A percentile compares a stretch with the other conserved stretches of the same genome.
phyloP scores from a whole-genome alignment of 148 eudicot species.

The Vaccinium vitisidaea region DNA sequence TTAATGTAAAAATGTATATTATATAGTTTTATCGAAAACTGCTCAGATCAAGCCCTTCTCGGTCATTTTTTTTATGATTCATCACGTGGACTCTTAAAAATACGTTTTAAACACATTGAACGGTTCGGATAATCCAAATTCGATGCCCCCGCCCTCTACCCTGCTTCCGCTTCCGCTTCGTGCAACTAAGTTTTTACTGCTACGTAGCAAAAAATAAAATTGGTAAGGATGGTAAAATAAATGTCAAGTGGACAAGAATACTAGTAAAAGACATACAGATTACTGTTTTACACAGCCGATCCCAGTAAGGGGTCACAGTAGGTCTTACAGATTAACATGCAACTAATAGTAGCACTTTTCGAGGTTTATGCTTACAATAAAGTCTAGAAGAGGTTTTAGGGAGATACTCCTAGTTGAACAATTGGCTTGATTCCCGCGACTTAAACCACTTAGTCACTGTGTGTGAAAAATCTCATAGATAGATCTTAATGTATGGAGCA shows the following conservation, averaged over 20 bases:
- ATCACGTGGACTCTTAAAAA: too few relatives aligned
- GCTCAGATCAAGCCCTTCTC: too few relatives aligned
- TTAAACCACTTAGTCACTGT: background rate
- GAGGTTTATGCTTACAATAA: background rate
- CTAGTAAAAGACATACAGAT: background rate
- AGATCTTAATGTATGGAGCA: background rate
- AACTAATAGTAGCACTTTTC: background rate
- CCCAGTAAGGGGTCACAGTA: background rate
- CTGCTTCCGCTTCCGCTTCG: too few relatives aligned
- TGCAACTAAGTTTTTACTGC: background rate
- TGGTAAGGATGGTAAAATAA: background rate
- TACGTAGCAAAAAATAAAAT: background rate
- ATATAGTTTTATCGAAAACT: too few relatives aligned
- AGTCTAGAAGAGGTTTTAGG: background rate
- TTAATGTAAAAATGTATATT: too few relatives aligned
- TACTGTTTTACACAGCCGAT: background rate
- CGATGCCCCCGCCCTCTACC: too few relatives aligned
- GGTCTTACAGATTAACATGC: background rate
- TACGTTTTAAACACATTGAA: too few relatives aligned
- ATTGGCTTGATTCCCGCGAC: background rate
- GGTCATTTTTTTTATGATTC: too few relatives aligned
- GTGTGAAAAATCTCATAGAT: background rate
- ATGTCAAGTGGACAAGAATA: background rate
- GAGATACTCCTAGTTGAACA: background rate
- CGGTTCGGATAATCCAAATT: too few relatives aligned